Evolutionary conservation across 202 grass and related monocot genomes (phyloP).

Genomic region (Zoysia matrella): DNA sequence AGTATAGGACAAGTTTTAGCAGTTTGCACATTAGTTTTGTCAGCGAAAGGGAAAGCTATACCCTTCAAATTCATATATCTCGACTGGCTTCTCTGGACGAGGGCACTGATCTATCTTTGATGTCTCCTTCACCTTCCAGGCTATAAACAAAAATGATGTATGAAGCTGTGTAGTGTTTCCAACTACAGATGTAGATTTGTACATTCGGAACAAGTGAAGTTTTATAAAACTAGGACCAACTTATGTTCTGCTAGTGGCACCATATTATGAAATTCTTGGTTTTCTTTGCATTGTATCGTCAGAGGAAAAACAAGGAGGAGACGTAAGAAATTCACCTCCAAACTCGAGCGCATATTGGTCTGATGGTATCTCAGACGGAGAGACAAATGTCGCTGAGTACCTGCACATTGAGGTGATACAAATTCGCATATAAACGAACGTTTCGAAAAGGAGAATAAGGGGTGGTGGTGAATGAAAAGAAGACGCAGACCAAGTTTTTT

Average conservation of each 20-base stretch:
- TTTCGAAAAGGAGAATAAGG: neutral
- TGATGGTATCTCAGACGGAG: conserved; percentile 60
- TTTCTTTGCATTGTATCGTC: neutral
- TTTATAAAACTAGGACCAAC: neutral
- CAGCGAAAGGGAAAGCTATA: conserved; percentile 23
- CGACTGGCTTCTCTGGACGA: conserved; percentile 76
- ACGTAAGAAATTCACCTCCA: conserved; percentile 51
- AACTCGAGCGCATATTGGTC: conserved; percentile 71
- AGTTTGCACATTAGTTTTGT: neutral
- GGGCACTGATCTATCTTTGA: conserved; percentile 74
- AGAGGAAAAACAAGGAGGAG: neutral
- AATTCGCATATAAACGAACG: neutral
- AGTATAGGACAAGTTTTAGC: neutral
- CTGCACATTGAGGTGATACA: conserved; percentile 36
- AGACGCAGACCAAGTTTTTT: too few relatives aligned
- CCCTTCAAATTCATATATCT: conserved; percentile 98
- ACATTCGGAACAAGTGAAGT: neutral
- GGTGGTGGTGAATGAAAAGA: too few relatives aligned
- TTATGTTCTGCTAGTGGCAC: neutral
- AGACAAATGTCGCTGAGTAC: conserved; percentile 78
- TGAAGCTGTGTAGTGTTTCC: neutral
- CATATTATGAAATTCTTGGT: neutral
- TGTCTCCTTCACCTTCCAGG: conserved; percentile 81
- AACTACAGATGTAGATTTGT: neutral
- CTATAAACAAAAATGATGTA: conserved; percentile 42